These are phyloP conservation scores for Craterostigma plantagineum DNA, from an alignment of 257 asterid genomes.

Conservation along the genomic window DNA sequence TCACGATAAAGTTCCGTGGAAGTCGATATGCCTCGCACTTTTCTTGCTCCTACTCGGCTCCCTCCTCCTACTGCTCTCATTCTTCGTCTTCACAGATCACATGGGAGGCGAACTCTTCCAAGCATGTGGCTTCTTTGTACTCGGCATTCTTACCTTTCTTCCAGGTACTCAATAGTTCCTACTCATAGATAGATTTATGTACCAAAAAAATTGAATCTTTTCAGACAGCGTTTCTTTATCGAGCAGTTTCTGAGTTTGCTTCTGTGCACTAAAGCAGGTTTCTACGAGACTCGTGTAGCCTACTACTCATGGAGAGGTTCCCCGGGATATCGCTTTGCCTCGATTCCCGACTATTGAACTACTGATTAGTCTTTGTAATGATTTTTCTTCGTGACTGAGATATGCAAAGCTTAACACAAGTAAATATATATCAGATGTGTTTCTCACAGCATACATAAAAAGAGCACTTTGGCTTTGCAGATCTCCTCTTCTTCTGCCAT, in stretches of 20 bases:
- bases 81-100: slow-evolving; percentile 79
- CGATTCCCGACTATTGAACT: slow-evolving; percentile 64
- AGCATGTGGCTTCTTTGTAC: slow-evolving; percentile 72
- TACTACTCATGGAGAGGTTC: slow-evolving; percentile 70
- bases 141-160: slow-evolving; percentile 60
- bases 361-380: too few relatives aligned
- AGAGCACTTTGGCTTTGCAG: too few relatives aligned
- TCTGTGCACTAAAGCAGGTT: slow-evolving; percentile 23
- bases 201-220: too few relatives aligned
- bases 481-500: too few relatives aligned
- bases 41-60: slow-evolving; percentile 73
- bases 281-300: slow-evolving; percentile 71
- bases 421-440: too few relatives aligned
- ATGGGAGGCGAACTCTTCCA: slow-evolving; percentile 77
- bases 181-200: too few relatives aligned
- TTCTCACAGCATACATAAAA: too few relatives aligned
- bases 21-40: slow-evolving; percentile 63
- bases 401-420: too few relatives aligned
- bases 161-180: slow-evolving; percentile 54
- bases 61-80: slow-evolving; percentile 48
- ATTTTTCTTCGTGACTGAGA: too few relatives aligned
- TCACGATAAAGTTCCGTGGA: slow-evolving; percentile 66
- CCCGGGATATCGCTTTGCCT: slow-evolving; percentile 36
- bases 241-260: background rate
- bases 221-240: too few relatives aligned